Evolutionary conservation across 148 eudicot genomes (phyloP), one percentile per base, ranked within the genome.

Genomic region (Silene uniflora): DNA sequence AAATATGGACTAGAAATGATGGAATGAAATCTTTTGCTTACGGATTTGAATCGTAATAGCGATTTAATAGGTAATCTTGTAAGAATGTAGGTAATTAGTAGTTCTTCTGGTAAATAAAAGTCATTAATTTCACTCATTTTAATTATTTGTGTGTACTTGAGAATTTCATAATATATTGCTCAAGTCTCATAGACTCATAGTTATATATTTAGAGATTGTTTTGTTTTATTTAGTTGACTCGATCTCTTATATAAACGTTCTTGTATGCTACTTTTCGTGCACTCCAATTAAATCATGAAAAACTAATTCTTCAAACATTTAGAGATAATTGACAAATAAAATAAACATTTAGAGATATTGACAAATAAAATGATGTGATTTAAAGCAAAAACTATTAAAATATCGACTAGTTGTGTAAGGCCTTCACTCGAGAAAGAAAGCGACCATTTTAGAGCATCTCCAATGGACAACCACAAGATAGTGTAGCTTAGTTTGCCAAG

Each of bases 1-100:
- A 71, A 71, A 47, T 49, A 47, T 4, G n/a, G 61, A 27, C 42
- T 54, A 5, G 62, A 49, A 71, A 71, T 71, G 6, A 52, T 23
- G 74, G 74, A 47, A 23, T 71, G 6, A 52, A 52, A 71, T 47
- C 55, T 47, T 52, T 71, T 71, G 60, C 35, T 47, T 7, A 71
- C 74, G 3, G 19, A 47, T 47, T 71, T 71, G 9, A 52, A 71
- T 47, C 74, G 22, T 49, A 71, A 13, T 0, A 71, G 21, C 10
- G 74, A 49, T 54, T 71, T 71, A 16, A 54, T 52, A 2, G 74
- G 74, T 47, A 71, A 18, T 11, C 3, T 47, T 71, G 24, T 10
- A 7, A 71, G 61, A 24, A 71, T 71, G 4, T 54, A 11, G 29
- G 39, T 71, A 47, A 47, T 18, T 19, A 71, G 16, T 9, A 71